A percentile compares a stretch with the other conserved stretches of the same genome.
Conservation (phyloP, 768 basidiomycete species). For the Xerocomellus intermedius region DNA sequence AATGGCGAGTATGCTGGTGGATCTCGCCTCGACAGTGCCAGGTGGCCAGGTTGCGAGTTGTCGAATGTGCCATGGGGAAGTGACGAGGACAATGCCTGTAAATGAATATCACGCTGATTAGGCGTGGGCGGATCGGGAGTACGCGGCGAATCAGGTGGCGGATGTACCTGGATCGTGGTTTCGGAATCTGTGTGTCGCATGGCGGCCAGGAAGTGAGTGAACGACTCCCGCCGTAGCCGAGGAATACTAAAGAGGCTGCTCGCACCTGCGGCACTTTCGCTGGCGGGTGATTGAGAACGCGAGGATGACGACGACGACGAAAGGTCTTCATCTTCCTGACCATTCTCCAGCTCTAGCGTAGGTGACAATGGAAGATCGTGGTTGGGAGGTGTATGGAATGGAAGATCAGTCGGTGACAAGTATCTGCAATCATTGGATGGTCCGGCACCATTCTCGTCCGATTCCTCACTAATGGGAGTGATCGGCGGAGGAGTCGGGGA, state of each 20-base stretch:
- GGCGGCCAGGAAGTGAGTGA: conserved; percentile 62
- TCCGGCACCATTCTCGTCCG: conserved; percentile 47
- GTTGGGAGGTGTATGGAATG: conserved; percentile 56
- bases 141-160: conserved; percentile 76
- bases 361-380: conserved; percentile 47
- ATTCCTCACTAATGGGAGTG: conserved; percentile 71
- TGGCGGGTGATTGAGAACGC: conserved; percentile 58
- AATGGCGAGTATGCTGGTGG: conserved; percentile 90
- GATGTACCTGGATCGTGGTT: conserved; percentile 67
- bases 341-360: conserved; percentile 18
- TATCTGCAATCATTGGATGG: conserved; percentile 51
- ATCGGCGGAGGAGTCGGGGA: conserved; percentile 64
- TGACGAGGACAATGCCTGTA: conserved; percentile 51
- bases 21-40: conserved; percentile 52
- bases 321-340: conserved; percentile 25
- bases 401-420: conserved; percentile 61
- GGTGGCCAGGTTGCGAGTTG: conserved; percentile 29
- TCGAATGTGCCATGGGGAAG: conserved; percentile 16
- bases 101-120: conserved; percentile 75
- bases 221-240: conserved; percentile 61
- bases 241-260: conserved; percentile 75
- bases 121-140: conserved; percentile 86
- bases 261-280: conserved; percentile 68
- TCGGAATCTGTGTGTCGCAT: conserved; percentile 66
- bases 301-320: conserved; percentile 36